Base-by-base conservation (phyloP, 495 filamentous ascomycete genomes). In the Aspergillus asperescens region DNA sequence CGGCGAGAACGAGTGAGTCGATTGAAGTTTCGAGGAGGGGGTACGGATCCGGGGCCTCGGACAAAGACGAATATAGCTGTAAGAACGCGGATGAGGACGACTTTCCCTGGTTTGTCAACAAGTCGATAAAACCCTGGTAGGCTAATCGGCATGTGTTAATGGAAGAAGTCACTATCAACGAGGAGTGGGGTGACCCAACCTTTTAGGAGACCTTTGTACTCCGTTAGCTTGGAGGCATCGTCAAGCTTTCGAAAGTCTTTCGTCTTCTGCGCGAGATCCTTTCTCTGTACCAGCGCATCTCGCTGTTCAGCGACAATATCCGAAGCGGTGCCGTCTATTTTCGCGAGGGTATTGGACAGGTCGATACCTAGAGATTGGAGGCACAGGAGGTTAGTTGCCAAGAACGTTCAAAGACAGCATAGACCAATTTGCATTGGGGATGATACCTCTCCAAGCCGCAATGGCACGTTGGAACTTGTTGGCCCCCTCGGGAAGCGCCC, bases 211-310 rank as follows among this genome's bases (percentile, higher is more conserved):
- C 82, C 78, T 72, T 97, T 97, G 70, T 89, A 84, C 62, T 99
- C 94, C 1, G 72, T 72, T 16, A 96, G 75, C 68, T 96, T 97
- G 31, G 80, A 82, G 9, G 88, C 77, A 74, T 99, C 94, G 49
- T 97, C 93, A 3, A 95, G 79, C 67, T 96, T 99, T 56, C 90
- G 75, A 60, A 95, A 99, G 65, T 97, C 93, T 64, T 97, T 99
- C 3, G 93, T 99, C 74, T 96, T 97, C 68, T 96, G 91, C 13
- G 93, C 93, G 15, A 99, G 78, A 47, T 99, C 93, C 62, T 99
- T 99, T 40, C 93, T 81, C 64, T 96, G 91, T 12, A 95, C 83
- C 8, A 96, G 83, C 16, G 90, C 84, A 68, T 96, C 94, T 56
- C 90, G 82, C 63, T 99, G 93, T 62, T 89, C 86, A 34, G 86